Base-by-base conservation (phyloP, 345 rosid species). In the Ceriops tagal region DNA sequence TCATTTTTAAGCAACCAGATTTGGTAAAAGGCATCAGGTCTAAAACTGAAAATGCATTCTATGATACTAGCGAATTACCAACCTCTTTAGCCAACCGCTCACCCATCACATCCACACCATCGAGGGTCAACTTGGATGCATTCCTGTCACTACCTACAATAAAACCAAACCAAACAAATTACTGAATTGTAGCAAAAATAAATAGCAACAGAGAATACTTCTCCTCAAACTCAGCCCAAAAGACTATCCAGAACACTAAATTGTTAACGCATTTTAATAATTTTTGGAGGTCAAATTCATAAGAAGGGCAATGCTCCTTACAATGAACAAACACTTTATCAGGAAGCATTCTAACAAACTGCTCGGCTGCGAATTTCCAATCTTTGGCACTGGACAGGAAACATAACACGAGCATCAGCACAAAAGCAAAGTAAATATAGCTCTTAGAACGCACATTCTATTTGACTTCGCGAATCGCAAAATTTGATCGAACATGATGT, bases 101-200 rank as follows among this genome's bases (percentile, higher is more conserved):
- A 22, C 99, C 99, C 99, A 95, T 95, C 65, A 95, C 93, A 78
- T 92, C 99, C 67, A 92, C 93, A 39, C 99, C 98, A 81, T 95
- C 99, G 53, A 95, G 71, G 43, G 93, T 86, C 74, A 84, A 85
- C 65, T 21, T 81, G 56, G 84, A 83, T 61, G 61, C 74, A 77
- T 92, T 95, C 24, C 86, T 79, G 53, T 95, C 91, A 55, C 99
- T 95, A 74, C 99, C 98, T 95, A 82, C 49, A 75, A 60, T 63
- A 26, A 34, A 66, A 5, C 35, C 47, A 61, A 60, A 46, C 43
- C 58, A 70, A 70, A 2, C 55, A 52, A 11, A 53, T 22, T 15
- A 24, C 1, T 5, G n/a, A 15, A 28, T 43, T 11, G 49, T 13
- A 43, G 1, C 49, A 24, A 18, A 37, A 70, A 34, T 2, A 32